Percentiles rank a stretch among this genome's conserved stretches.
phyloP scores from a whole-genome alignment of 805 yeast species.

The Zygosaccharomyces rouxii region DNA sequence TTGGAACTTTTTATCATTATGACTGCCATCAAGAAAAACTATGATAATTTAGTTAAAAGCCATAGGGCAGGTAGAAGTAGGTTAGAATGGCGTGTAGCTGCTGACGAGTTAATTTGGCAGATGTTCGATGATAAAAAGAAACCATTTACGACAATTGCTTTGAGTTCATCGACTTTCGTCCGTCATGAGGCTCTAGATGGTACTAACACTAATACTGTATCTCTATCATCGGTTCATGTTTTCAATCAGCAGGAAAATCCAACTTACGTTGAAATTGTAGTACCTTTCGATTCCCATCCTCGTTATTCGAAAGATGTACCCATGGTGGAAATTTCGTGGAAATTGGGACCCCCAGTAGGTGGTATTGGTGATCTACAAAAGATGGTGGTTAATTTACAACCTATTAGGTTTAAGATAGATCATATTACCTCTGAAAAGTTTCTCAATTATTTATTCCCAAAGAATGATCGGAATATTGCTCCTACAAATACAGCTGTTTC shows the following conservation, averaged over 20 bases:
- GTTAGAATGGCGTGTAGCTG: slow-evolving; percentile 46
- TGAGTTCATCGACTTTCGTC: slow-evolving; percentile 45
- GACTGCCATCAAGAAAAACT: slow-evolving; percentile 39
- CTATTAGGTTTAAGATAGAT: slow-evolving; percentile 55
- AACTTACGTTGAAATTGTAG: slow-evolving; percentile 49
- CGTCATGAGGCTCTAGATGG: slow-evolving; percentile 52
- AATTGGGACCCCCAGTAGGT: slow-evolving; percentile 54
- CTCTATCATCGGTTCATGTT: slow-evolving; percentile 46
- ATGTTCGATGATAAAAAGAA: slow-evolving; percentile 44
- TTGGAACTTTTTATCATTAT: slow-evolving; percentile 42
- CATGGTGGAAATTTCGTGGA: slow-evolving; percentile 47
- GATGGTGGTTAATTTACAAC: slow-evolving; percentile 47
- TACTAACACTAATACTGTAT: slow-evolving; percentile 45
- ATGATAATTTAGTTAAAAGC: slow-evolving; percentile 28
- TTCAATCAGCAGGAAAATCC: slow-evolving; percentile 47
- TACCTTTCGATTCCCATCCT: slow-evolving; percentile 36
- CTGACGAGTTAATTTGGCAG: slow-evolving; percentile 58
- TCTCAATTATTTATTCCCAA: slow-evolving; percentile 47
- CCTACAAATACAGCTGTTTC: neutral
- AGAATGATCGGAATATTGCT: slow-evolving; percentile 9
- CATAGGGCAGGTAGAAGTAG: slow-evolving; percentile 19
- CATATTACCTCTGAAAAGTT: slow-evolving; percentile 48
- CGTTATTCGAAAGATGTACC: slow-evolving; percentile 31
- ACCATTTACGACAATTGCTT: slow-evolving; percentile 51
- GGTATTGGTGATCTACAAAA: slow-evolving; percentile 56